Percentiles rank a stretch among this genome's conserved stretches.
Evolutionary conservation across 345 rosid species (phyloP).

Genomic region (Cochlearia excelsa): DNA sequence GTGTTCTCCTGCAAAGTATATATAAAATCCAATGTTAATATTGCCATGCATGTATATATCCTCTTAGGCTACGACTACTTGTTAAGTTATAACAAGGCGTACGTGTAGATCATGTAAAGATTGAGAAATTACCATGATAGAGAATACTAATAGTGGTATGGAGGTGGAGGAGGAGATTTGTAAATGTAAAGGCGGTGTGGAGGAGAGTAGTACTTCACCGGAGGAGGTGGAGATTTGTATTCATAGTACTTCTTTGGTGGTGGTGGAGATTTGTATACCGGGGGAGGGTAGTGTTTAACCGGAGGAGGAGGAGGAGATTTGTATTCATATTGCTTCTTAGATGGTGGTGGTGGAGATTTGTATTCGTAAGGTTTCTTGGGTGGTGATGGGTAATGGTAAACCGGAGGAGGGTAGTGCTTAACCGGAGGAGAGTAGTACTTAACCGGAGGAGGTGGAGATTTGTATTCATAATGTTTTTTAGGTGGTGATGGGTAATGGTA

Average conservation of each 20-base stretch:
- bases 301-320: slow-evolving; percentile 31
- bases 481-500: too few relatives aligned
- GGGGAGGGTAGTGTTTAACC: slow-evolving; percentile 27
- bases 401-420: too few relatives aligned
- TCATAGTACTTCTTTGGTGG: slow-evolving; percentile 32
- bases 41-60: slow-evolving; percentile 15
- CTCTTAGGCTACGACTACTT: not conserved
- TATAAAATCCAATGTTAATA: not conserved
- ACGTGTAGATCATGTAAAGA: slow-evolving; percentile 1
- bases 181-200: slow-evolving; percentile 15
- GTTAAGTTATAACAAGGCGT: not conserved
- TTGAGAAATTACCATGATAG: slow-evolving; percentile 24
- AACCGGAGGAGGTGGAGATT: too few relatives aligned
- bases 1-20: slow-evolving; percentile 27
- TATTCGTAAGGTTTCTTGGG: too few relatives aligned
- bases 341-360: too few relatives aligned
- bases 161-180: slow-evolving; percentile 39
- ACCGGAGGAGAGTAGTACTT: too few relatives aligned
- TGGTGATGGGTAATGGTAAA: too few relatives aligned
- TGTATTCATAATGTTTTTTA: too few relatives aligned
- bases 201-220: slow-evolving; percentile 22
- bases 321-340: too few relatives aligned
- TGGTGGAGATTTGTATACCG: slow-evolving; percentile 26
- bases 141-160: slow-evolving; percentile 35
- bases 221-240: slow-evolving; percentile 25